Base-by-base conservation (phyloP, 179 eudicot genomes). In the Beta macrorhiza region DNA sequence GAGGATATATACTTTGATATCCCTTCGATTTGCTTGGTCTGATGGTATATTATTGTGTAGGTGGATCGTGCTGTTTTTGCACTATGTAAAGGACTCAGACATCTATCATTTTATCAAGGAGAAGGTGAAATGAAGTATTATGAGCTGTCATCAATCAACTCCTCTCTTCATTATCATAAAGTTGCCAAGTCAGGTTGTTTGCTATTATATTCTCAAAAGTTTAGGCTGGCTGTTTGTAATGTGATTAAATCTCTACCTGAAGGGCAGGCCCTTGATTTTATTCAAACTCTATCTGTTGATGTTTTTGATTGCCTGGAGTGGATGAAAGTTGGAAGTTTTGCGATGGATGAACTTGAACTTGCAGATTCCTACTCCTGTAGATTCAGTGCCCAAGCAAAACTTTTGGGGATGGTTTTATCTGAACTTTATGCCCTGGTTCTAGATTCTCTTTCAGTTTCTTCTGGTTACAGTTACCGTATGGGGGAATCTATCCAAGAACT, bases 211-310 rank as follows among this genome's bases (percentile, higher is more conserved):
- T 91, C 95, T 72, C 87, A 77, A 73, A 92, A 86, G 78, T 90
- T 97, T 79, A 92, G 97, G 84, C 78, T 83, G 77, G 89, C 97
- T 64, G 79, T 94, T 86, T 80, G 81, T 78, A 81, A 87, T 81
- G 98, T 98, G 57, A 79, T 93, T 72, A 90, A 83, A 78, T 81
- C 89, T 78, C 91, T 93, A 67, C 99, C 99, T 67, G 99, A 94
- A 87, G 99, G 99, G 77, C 98, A 96, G 87, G 97, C 88, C 51
- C 85, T 89, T 83, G 90, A 87, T 68, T 90, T 89, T 79, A 78
- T 97, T 87, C 90, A 86, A 74, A 84, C 80, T 77, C 85, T 97
- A 80, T 83, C 85, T 47, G 78, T 83, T 78, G 99, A 97, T 84
- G 73, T 97, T 67, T 89, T 85, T 57, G 92, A 93, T 83, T 89